These are phyloP conservation scores for Trichoderma citrinoviride DNA, from an alignment of 2,329 filamentous ascomycete genomes.

Conservation along the genomic window DNA sequence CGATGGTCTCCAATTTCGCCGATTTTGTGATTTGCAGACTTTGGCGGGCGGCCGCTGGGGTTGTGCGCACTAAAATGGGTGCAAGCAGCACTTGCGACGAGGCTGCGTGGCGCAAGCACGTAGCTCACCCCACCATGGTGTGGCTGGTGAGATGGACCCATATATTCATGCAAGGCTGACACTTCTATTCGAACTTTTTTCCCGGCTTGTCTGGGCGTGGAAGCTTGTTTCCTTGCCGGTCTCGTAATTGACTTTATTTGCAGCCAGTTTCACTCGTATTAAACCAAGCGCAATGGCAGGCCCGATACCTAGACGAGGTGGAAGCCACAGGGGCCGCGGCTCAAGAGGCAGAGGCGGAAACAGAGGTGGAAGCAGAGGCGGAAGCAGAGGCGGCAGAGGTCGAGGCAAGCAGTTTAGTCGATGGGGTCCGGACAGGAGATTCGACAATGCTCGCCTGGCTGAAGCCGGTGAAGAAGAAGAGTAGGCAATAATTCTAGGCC, in stretches of 20 bases:
- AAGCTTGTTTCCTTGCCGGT: background rate
- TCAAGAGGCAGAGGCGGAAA: constrained; percentile 31
- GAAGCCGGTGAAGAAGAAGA: constrained; percentile 30
- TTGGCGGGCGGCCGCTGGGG: constrained; percentile 43
- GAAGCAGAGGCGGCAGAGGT: constrained; percentile 31
- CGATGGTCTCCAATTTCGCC: constrained; percentile 40
- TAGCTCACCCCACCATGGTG: constrained; percentile 32
- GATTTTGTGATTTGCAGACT: constrained; percentile 44
- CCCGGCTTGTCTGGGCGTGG: background rate
- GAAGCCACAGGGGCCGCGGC: constrained; percentile 35
- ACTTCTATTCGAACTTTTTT: constrained; percentile 35
- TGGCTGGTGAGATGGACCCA: constrained; percentile 34
- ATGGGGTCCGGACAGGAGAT: constrained; percentile 39
- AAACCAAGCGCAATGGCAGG: constrained; percentile 34
- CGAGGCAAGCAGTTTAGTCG: constrained; percentile 31
- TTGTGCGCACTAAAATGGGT: constrained; percentile 57
- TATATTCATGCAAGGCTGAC: constrained; percentile 37
- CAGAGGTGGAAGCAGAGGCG: constrained; percentile 31
- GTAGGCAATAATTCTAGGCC: background rate
- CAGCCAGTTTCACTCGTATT: background rate
- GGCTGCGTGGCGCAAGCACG: constrained; percentile 34
- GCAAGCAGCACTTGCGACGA: constrained; percentile 34
- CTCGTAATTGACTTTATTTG: constrained; percentile 21
- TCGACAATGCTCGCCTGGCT: constrained; percentile 38
- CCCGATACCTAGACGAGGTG: constrained; percentile 38